Conservation (phyloP, 192 early-diverging fungal genomes). For the Haplosporangium gracile region DNA sequence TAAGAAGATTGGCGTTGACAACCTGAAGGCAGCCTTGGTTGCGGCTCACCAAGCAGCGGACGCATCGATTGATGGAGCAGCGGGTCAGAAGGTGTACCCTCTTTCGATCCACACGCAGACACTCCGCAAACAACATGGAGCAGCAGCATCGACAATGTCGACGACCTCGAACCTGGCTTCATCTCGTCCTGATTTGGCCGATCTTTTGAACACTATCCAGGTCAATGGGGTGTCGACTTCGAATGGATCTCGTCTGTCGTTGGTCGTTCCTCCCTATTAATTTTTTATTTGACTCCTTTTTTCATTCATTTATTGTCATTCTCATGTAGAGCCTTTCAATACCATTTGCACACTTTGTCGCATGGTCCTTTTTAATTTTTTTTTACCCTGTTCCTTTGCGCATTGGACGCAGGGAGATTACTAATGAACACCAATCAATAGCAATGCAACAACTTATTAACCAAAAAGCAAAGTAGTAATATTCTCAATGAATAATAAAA, state of each 20-base stretch:
- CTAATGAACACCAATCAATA: neutral
- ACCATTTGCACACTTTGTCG: neutral
- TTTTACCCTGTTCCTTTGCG: neutral
- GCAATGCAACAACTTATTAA: neutral
- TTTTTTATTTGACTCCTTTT: neutral
- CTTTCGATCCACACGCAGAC: conserved; percentile 47
- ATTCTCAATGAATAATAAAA: neutral
- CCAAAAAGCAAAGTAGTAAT: neutral
- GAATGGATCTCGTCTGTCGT: conserved; percentile 19
- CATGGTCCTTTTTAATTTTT: neutral
- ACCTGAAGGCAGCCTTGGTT: conserved; percentile 49
- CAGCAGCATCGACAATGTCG: conserved; percentile 16
- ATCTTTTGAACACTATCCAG: conserved; percentile 45
- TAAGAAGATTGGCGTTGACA: conserved; percentile 50
- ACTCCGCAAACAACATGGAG: conserved; percentile 33
- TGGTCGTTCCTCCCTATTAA: conserved; percentile 44
- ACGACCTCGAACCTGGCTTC: conserved; percentile 20
- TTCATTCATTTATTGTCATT: neutral
- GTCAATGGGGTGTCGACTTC: conserved; percentile 8
- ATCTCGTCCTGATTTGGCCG: conserved; percentile 48
- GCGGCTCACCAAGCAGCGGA: conserved; percentile 35
- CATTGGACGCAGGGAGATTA: neutral
- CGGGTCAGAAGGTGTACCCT: conserved; percentile 31
- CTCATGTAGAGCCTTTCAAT: neutral
- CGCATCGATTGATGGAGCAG: conserved; percentile 24